Evolutionary conservation across 768 basidiomycete genomes (phyloP), one percentile per base, ranked within the genome.

Genomic region (Polyporus arcularius): DNA sequence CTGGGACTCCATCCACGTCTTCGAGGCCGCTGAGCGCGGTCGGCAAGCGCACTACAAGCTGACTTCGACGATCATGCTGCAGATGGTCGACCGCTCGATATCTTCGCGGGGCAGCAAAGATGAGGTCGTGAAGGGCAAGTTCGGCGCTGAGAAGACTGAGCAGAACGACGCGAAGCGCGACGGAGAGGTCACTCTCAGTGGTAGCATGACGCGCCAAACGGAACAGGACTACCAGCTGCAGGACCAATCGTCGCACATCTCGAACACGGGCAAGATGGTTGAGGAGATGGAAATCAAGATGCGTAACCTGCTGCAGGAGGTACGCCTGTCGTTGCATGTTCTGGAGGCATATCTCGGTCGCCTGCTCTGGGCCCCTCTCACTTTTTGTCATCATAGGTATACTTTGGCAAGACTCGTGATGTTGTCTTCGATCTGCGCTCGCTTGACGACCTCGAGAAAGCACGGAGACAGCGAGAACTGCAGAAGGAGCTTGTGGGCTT

Each of bases 221-320:
- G 95, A 96, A 72, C 88, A 91, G 73, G 96, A 96, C 72, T 89
- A 83, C 75, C 85, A 93, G 28, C 70, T 97, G 53, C 87, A 90
- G 39, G 91, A 92, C 66, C 72, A 82, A 43, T 83, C 88, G 21
- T 89, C 92, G 43, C 97, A 99, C 75, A 90, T 99, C 60, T 84
- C 86, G 45, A 98, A 98, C 74, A 88, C 89, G n/a, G 97, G 97
- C 4, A 84, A 83, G 65, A 90, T 98, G 88, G 88, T 99, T 64
- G 97, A 99, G 74, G 97, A 98, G 65, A 96, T 96, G 93, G 97
- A 99, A 76, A 94, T 96, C 73, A 98, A 98, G 79, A 95, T 98
- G 94, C 85, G 97, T 41, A 97, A 97, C 74, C 78, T 94, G 57
- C 80, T 99, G 50, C 91, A 94, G 74, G 93, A 95, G 80, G 92